phyloP scores from a whole-genome alignment of 139 green algal genomes.

The Desmodesmus armatus region DNA sequence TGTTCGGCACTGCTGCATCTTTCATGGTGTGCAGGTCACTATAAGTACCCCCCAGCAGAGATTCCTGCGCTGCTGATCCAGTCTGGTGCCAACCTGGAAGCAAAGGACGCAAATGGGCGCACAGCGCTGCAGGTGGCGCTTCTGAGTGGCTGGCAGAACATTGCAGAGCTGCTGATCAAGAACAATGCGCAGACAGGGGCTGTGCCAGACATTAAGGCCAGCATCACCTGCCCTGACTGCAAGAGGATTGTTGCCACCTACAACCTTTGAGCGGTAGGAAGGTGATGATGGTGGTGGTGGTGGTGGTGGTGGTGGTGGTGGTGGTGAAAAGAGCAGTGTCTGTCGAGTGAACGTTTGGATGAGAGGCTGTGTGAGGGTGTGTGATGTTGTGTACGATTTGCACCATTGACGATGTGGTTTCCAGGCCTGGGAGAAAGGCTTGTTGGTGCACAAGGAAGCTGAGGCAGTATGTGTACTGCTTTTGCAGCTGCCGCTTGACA shows the following conservation, averaged over 20 bases:
- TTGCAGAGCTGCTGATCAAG: constrained; percentile 63
- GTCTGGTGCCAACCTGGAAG: constrained; percentile 58
- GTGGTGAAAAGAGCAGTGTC: neutral
- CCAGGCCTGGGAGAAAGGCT: too few relatives aligned
- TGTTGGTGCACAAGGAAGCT: too few relatives aligned
- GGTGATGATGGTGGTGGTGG: neutral
- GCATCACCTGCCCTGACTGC: constrained; percentile 67
- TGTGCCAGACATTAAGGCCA: constrained; percentile 56
- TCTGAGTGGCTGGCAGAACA: constrained; percentile 53
- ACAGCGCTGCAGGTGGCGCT: constrained; percentile 54
- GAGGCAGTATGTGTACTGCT: too few relatives aligned
- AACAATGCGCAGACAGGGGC: constrained; percentile 44
- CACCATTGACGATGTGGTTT: too few relatives aligned
- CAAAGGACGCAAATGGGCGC: constrained; percentile 47
- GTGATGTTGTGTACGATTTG: too few relatives aligned
- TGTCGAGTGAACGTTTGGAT: neutral
- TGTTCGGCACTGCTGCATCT: neutral
- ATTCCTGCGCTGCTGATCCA: constrained; percentile 58
- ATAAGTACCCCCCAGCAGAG: constrained; percentile 62
- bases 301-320: neutral
- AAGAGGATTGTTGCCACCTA: constrained; percentile 60
- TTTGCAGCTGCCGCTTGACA: neutral
- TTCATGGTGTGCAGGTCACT: constrained; percentile 41
- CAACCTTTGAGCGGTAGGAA: constrained; percentile 57
- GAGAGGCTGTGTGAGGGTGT: neutral